A percentile compares a stretch with the other conserved stretches of the same genome.
Conservation (phyloP, 2,329 filamentous ascomycete genomes). For the Xylaria sp. region DNA sequence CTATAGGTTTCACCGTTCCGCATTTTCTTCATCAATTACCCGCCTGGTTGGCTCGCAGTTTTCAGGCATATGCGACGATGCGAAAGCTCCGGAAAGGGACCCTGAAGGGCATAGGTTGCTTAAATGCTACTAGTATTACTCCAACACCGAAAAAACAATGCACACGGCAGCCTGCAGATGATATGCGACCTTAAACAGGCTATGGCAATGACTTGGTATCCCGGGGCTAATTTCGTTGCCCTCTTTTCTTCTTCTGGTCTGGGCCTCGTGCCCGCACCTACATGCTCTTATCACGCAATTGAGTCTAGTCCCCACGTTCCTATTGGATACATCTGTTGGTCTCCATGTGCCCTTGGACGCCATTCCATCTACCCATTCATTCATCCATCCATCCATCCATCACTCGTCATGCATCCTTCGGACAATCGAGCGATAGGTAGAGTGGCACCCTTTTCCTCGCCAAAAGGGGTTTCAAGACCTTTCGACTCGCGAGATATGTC, state of each 20-base stretch:
- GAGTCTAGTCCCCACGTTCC: too few species aligned
- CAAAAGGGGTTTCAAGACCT: neutral
- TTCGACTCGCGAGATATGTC: neutral
- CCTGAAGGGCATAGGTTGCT: neutral
- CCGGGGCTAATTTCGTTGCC: neutral
- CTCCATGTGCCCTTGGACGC: too few species aligned
- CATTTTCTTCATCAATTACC: neutral
- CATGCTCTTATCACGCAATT: neutral
- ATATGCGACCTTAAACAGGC: neutral
- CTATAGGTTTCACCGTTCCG: neutral
- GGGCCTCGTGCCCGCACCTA: neutral
- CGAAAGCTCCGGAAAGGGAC: neutral
- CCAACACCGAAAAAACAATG: neutral
- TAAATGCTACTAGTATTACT: neutral
- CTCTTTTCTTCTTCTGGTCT: neutral
- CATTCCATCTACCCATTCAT: neutral
- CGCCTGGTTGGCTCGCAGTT: neutral
- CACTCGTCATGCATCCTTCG: neutral
- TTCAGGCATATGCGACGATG: neutral
- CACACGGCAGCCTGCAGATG: neutral
- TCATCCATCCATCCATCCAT: neutral
- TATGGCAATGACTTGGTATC: neutral
- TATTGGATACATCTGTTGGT: neutral
- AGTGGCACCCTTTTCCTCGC: neutral
- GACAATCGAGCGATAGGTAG: too few species aligned